Base-by-base conservation (phyloP, 176 grass and related monocot species). In the Echinochloa phyllopogon region DNA sequence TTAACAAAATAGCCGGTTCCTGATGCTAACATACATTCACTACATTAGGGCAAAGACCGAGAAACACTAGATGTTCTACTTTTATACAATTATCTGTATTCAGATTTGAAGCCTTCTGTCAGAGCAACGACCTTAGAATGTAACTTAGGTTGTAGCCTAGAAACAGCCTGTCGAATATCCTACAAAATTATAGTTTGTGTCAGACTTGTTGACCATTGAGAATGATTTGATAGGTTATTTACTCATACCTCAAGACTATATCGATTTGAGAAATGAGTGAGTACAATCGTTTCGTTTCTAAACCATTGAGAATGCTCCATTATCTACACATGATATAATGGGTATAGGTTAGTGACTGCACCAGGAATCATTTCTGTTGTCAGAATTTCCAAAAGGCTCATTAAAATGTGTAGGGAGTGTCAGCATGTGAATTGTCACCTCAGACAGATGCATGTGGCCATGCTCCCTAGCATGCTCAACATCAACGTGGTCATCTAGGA, bases 221-320 rank as follows among this genome's bases (percentile, higher is more conserved):
- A 44, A 65, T 60, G 20, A 53, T 52, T 61, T 80, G 38, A 82
- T 50, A 76, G 52, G 75, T 72, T 11, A 69, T 38, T 73, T 14
- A 39, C 60, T 62, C 53, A 79, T 86, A 96, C 96, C 91, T 99
- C 91, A 59, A 96, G 75, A 61, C 74, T 94, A 82, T 95, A 99
- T 65, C 96, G 85, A 56, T 94, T 92, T 37, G 96, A 99, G 49
- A 99, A 99, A 86, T 99, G 93, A 10, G 91, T 96, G 61, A 99
- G 87, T 84, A 99, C 43, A 38, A 99, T 92, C 17, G 88, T 75
- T 71, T 94, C 85, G 48, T 98, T 98, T 68, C 91, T 85, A 51
- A 98, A 99, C 93, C 96, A 99, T 62, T 96, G 85, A 6, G 93
- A 89, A 84, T 96, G 72, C 68, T 98, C 96, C 88, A 96, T 90